Conservation (phyloP, 192 early-diverging fungal species). For the Piromyces sp. region DNA sequence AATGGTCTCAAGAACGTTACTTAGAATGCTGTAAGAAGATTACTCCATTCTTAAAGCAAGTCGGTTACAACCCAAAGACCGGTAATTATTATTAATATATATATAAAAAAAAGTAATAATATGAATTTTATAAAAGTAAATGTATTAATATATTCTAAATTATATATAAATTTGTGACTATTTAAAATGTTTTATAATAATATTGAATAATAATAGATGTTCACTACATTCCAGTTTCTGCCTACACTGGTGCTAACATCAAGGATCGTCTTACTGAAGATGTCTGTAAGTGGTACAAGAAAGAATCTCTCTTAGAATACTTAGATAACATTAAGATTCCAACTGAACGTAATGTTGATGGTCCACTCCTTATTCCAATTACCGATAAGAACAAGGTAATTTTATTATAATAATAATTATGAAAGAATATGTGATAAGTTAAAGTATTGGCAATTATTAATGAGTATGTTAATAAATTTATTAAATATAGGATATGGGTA, state of each 20-base stretch:
- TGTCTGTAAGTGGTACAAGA: slow-evolving; percentile 49
- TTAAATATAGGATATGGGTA: slow-evolving; percentile 72
- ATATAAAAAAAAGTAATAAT: background rate
- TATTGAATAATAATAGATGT: slow-evolving; percentile 58
- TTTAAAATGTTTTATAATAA: no score
- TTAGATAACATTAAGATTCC: slow-evolving; percentile 61
- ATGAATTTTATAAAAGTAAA: no score
- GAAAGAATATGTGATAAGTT: no score
- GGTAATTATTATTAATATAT: slow-evolving; percentile 14
- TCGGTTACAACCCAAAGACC: slow-evolving; percentile 75
- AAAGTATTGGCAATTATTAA: no score
- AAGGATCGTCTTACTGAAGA: slow-evolving; percentile 55
- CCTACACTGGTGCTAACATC: slow-evolving; percentile 90
- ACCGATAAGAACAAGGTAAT: slow-evolving; percentile 75
- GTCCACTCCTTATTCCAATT: slow-evolving; percentile 85
- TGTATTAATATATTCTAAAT: no score
- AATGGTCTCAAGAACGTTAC: slow-evolving; percentile 82
- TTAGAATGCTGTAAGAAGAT: slow-evolving; percentile 77
- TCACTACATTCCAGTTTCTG: slow-evolving; percentile 82
- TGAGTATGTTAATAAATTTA: no score
- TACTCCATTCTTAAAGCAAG: slow-evolving; percentile 72
- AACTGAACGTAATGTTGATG: slow-evolving; percentile 69
- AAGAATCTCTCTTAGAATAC: slow-evolving; percentile 54
- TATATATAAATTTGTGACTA: no score
- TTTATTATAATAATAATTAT: background rate